Evolutionary conservation across 1,284 basidiomycete genomes (phyloP).

Genomic region (Xerocomus nothofagi): DNA sequence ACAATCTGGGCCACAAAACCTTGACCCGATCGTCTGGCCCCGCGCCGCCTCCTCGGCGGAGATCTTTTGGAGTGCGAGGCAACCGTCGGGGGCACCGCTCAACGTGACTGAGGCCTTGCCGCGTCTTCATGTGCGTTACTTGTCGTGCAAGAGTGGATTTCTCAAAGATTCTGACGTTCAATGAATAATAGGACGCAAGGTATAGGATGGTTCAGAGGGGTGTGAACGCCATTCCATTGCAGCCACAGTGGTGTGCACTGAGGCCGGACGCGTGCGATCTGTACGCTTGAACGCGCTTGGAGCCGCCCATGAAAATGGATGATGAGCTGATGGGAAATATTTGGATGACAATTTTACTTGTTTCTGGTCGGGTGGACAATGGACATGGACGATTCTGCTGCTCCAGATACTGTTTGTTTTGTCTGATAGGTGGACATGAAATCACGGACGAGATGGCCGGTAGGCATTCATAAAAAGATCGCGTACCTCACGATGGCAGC

Average conservation of each 20-base stretch:
- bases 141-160: fast-evolving
- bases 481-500: no score
- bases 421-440: background rate
- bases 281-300: conserved; percentile 34
- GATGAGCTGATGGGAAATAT: no score
- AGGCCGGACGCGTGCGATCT: conserved; percentile 55
- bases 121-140: conserved; percentile 56
- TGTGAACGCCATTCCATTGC: conserved; percentile 57
- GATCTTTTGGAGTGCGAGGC: conserved; percentile 61
- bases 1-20: conserved; percentile 51
- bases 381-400: no score
- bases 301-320: background rate
- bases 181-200: conserved; percentile 57
- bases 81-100: conserved; percentile 37
- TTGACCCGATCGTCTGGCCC: conserved; percentile 60
- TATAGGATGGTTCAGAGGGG: conserved; percentile 65
- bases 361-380: no score
- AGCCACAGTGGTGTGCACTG: conserved; percentile 74
- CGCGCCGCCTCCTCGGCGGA: conserved; percentile 61
- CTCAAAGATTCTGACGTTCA: background rate
- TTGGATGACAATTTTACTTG: background rate
- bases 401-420: background rate
- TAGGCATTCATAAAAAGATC: no score
- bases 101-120: conserved; percentile 64
- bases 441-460: no score